Evolutionary conservation across 371 early-diverging fungal species (phyloP).

Genomic region (Haplosporangium sp.): DNA sequence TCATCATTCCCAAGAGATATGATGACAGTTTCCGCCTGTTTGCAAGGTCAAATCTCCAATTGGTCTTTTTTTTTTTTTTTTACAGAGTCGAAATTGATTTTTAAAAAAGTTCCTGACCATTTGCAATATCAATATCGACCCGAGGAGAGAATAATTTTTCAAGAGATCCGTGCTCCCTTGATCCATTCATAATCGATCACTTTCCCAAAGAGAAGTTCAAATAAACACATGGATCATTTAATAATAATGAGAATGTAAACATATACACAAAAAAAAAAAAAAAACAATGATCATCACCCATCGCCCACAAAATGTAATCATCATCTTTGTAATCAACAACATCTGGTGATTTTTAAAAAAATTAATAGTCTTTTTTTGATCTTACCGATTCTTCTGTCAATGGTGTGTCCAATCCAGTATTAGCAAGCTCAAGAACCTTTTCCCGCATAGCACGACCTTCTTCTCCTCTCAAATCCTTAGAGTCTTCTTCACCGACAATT

Average conservation of each 20-base stretch:
- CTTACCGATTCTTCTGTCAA: conserved; percentile 77
- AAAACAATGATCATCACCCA: too few species aligned
- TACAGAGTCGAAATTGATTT: too few species aligned
- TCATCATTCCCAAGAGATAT: conserved; percentile 39
- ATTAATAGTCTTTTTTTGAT: too few species aligned
- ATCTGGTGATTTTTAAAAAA: too few species aligned
- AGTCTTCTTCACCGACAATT: conserved; percentile 96
- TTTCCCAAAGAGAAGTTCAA: conserved; percentile 8
- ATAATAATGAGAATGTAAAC: too few species aligned
- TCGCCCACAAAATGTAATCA: too few species aligned
- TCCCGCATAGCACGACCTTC: conserved; percentile 73
- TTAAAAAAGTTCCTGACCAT: too few species aligned
- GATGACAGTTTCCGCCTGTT: conserved; percentile 24
- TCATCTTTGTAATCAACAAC: too few species aligned
- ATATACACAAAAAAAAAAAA: too few species aligned
- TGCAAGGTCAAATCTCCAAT: background rate
- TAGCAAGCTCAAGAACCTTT: conserved; percentile 84
- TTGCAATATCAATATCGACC: too few species aligned
- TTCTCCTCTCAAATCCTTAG: conserved; percentile 84
- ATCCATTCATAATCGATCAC: background rate
- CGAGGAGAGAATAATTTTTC: conserved; percentile 11
- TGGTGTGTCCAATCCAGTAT: conserved; percentile 71
- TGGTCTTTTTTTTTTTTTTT: background rate
- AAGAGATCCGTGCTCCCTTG: background rate
- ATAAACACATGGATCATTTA: conserved; percentile 13